These are phyloP conservation scores for Yamadazyma olivae DNA, from an alignment of 805 yeast species.

Conservation along the genomic window DNA sequence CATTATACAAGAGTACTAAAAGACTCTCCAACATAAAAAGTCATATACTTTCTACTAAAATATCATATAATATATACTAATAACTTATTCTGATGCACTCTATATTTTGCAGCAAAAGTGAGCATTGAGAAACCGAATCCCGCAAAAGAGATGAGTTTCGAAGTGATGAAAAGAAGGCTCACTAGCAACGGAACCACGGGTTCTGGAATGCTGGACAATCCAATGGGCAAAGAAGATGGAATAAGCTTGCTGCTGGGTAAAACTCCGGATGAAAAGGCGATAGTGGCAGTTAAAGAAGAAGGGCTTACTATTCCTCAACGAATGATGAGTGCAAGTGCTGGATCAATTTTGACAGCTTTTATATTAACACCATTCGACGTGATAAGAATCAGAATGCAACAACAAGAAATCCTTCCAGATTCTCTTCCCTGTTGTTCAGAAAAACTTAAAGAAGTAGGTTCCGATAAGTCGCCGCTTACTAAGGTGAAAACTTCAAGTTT, in stretches of 20 bases:
- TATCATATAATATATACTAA: no score
- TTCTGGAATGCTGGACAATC: neutral
- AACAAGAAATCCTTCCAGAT: slow-evolving; percentile 57
- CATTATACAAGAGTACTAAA: slow-evolving; percentile 31
- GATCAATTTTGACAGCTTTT: slow-evolving; percentile 68
- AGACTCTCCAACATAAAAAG: neutral
- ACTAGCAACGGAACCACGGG: no score
- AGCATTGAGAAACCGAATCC: no score
- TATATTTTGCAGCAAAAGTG: no score
- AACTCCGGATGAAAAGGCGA: no score
- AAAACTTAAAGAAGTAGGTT: neutral
- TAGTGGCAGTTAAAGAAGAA: neutral
- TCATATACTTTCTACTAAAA: no score
- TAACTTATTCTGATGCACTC: no score
- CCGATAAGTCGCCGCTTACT: neutral
- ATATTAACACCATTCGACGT: slow-evolving; percentile 83
- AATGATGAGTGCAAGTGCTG: slow-evolving; percentile 77
- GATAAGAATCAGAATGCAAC: slow-evolving; percentile 72
- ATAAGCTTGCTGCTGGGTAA: neutral
- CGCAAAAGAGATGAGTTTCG: no score
- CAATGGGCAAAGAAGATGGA: neutral
- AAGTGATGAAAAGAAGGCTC: no score
- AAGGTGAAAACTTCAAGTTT: slow-evolving; percentile 1
- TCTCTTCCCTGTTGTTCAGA: slow-evolving; percentile 23
- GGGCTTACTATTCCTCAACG: slow-evolving; percentile 38